Base-by-base conservation (phyloP, 306 rosid species). In the Vigna mungo region DNA sequence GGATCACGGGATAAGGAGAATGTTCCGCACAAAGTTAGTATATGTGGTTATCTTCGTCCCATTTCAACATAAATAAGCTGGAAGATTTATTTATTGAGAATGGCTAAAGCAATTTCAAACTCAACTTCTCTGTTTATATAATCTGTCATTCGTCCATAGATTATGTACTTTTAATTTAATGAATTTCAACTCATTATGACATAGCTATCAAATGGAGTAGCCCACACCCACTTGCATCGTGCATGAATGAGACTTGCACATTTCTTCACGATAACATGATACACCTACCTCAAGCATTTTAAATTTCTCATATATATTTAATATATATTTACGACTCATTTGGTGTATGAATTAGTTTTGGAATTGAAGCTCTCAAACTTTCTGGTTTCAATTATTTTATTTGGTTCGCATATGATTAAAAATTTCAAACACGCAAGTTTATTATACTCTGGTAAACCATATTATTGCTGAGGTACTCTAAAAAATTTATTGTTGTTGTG, bases 221-320 rank as follows among this genome's bases (percentile, higher is more conserved):
- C 49, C 13, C 46, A 41, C 12, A 41, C 13, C 46, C 46, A 41
- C 46, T 30, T 34, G 13, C 54, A 21, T 76, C 5, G 21, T 76
- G 12, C 3, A 7, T 30, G 59, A 15, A 36, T 76, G 14, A 52
- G 46, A 13, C 27, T 65, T 76, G 3, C 23, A 46, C 64, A 18
- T 32, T 75, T 48, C 49, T 75, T 75, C 79, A 75, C 72, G 63
- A 63, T n/a, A 61, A 34, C 60, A 18, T 62, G 27, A 58, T 39
- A 14, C 53, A 54, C 66, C 52, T 20, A 72, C 37, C 49, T 71
- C 36, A 30, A 30, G 5, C 49, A 4, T 52, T 34, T 23, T 44
- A 7, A 8, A 1, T 49, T 51, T 51, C 23, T 15, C 17, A 13
- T 16, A 4, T 13, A 0, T 58, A 20, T 9, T 54, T 9, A 20